Conservation (phyloP, 2,329 filamentous ascomycete species). For the Parascedosporium putredinis region DNA sequence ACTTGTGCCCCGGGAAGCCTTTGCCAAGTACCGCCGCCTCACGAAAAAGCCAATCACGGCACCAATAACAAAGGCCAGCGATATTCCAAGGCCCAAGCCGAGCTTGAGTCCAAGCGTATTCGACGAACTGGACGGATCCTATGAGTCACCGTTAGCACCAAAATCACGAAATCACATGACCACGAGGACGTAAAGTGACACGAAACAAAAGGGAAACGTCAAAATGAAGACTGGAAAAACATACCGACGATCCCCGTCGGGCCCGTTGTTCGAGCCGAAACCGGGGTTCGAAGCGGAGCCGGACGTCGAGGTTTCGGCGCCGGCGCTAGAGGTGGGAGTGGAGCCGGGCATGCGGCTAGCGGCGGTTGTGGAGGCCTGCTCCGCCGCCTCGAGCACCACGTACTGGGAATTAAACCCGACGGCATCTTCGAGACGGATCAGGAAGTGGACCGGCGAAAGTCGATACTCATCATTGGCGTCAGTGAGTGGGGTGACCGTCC, state of each 20-base stretch:
- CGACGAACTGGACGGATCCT: too few relatives aligned
- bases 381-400: background rate
- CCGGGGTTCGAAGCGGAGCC: background rate
- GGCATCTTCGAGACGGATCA: background rate
- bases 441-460: background rate
- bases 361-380: background rate
- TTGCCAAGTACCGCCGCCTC: background rate
- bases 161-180: too few relatives aligned
- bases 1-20: too few relatives aligned
- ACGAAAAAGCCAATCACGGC: background rate
- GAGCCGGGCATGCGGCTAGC: background rate
- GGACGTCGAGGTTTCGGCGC: too few relatives aligned
- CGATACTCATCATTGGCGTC: background rate
- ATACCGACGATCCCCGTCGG: background rate
- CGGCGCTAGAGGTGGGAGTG: background rate
- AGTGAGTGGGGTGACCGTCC: background rate
- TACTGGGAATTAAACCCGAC: background rate
- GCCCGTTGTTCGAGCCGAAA: background rate
- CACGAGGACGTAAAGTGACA: too few relatives aligned
- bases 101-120: background rate
- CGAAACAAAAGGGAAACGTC: too few relatives aligned
- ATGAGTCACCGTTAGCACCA: too few relatives aligned
- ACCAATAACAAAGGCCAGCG: background rate
- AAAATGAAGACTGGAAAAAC: too few relatives aligned
- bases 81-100: background rate